Percentiles rank a stretch among this genome's conserved stretches.
Evolutionary conservation across 2,329 filamentous ascomycete species (phyloP).

Genomic region (Penicillium palitans): DNA sequence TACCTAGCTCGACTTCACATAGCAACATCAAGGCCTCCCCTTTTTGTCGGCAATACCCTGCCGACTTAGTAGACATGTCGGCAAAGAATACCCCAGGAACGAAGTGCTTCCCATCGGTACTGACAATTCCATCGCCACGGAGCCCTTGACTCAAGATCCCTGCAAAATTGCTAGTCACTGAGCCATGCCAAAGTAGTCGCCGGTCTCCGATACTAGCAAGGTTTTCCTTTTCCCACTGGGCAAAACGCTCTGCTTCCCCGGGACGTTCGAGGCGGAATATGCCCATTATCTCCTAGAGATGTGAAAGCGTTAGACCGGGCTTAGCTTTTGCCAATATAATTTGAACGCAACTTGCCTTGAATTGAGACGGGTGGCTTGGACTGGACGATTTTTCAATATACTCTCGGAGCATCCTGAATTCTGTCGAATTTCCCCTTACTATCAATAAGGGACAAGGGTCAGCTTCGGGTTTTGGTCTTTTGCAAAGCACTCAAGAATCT

Average conservation of each 20-base stretch:
- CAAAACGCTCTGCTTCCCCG: slow-evolving; percentile 14
- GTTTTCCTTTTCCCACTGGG: slow-evolving; percentile 5
- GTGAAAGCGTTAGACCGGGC: background rate
- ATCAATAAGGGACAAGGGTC: background rate
- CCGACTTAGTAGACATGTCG: slow-evolving; percentile 16
- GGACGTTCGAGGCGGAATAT: slow-evolving; percentile 17
- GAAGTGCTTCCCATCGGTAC: slow-evolving; percentile 2
- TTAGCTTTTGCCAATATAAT: background rate
- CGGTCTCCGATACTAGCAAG: slow-evolving; percentile 1
- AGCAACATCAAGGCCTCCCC: slow-evolving; percentile 14
- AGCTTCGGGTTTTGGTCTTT: background rate
- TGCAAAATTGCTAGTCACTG: slow-evolving; percentile 7
- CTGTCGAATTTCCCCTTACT: slow-evolving; percentile 2
- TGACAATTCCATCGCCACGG: background rate
- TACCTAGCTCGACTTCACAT: slow-evolving; percentile 20
- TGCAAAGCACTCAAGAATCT: background rate
- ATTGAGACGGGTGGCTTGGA: background rate
- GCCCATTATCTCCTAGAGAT: slow-evolving; percentile 1
- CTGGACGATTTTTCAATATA: background rate
- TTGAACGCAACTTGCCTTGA: background rate
- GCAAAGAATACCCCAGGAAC: slow-evolving; percentile 16
- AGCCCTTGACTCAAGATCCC: slow-evolving; percentile 21
- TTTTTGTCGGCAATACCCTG: slow-evolving; percentile 1
- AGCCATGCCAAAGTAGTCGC: slow-evolving; percentile 22
- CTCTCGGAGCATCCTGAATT: slow-evolving; percentile 6